Conservation (phyloP, 306 rosid species). For the Cucurbita argyrosperma region DNA sequence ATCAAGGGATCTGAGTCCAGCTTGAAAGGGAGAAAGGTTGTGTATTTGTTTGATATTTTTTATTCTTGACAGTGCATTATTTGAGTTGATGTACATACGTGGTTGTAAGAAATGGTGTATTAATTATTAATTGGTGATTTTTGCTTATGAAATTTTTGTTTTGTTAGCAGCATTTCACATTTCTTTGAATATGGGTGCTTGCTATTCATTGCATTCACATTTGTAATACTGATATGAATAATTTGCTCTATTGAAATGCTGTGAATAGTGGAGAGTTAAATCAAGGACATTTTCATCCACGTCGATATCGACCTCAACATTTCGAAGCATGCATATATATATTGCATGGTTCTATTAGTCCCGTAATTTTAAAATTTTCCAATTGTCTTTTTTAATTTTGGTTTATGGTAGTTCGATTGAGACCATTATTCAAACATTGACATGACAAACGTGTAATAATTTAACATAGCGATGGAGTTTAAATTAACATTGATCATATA, state of each 20-base stretch:
- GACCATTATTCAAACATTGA: too few relatives aligned
- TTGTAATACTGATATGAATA: slow-evolving; percentile 15
- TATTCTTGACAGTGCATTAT: slow-evolving; percentile 11
- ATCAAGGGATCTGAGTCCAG: slow-evolving; percentile 55
- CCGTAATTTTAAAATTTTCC: too few relatives aligned
- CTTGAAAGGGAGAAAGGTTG: slow-evolving; percentile 23
- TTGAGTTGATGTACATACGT: slow-evolving; percentile 3
- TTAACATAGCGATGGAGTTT: too few relatives aligned
- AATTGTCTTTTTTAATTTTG: too few relatives aligned
- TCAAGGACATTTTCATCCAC: too few relatives aligned
- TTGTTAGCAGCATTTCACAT: slow-evolving; percentile 15
- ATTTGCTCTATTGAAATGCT: neutral
- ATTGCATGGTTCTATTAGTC: neutral
- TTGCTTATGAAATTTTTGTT: slow-evolving; percentile 12
- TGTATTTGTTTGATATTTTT: slow-evolving; percentile 19
- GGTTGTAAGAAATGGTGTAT: slow-evolving; percentile 3
- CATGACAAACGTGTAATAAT: too few relatives aligned
- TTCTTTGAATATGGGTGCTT: slow-evolving; percentile 34
- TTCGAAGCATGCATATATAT: neutral
- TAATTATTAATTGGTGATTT: slow-evolving; percentile 9
- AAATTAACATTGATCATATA: too few relatives aligned
- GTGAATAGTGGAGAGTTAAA: neutral
- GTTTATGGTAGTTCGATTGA: too few relatives aligned
- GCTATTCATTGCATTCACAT: slow-evolving; percentile 19
- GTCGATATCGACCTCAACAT: neutral